Percentiles rank a stretch among this genome's conserved stretches.
Conservation (phyloP, 2,329 filamentous ascomycete species). For the Xylaria sp. region DNA sequence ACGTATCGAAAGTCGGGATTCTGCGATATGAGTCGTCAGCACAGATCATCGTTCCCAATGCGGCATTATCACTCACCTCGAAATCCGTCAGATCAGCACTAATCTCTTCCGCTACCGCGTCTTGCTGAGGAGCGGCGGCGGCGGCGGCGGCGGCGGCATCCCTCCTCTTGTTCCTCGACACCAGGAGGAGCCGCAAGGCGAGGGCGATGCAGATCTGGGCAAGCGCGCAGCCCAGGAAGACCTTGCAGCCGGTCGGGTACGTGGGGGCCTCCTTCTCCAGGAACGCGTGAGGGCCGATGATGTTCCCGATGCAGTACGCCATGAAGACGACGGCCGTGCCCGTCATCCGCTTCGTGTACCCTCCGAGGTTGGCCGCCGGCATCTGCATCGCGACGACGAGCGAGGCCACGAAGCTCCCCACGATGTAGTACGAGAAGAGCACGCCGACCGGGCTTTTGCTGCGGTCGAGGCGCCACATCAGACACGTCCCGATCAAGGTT, state of each 20-base stretch:
- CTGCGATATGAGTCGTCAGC: conserved; percentile 8
- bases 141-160: conserved; percentile 32
- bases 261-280: conserved; percentile 47
- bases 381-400: conserved; percentile 57
- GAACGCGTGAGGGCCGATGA: conserved; percentile 52
- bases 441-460: conserved; percentile 47
- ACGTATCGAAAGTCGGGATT: conserved; percentile 37
- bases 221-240: conserved; percentile 50
- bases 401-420: conserved; percentile 51
- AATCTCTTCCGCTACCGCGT: conserved; percentile 30
- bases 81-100: conserved; percentile 44
- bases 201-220: conserved; percentile 45
- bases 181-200: conserved; percentile 39
- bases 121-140: background rate
- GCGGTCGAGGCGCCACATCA: conserved; percentile 54
- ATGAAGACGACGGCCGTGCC: conserved; percentile 50
- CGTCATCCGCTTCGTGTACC: conserved; percentile 52
- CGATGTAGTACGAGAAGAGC: conserved; percentile 55
- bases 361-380: conserved; percentile 51
- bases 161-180: conserved; percentile 42
- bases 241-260: conserved; percentile 55
- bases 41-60: background rate
- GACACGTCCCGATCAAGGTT: conserved; percentile 50
- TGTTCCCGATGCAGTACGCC: conserved; percentile 50
- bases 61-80: conserved; percentile 32